Conservation (phyloP, 73 alveolate genomes). For the Blepharisma japonicum region DNA sequence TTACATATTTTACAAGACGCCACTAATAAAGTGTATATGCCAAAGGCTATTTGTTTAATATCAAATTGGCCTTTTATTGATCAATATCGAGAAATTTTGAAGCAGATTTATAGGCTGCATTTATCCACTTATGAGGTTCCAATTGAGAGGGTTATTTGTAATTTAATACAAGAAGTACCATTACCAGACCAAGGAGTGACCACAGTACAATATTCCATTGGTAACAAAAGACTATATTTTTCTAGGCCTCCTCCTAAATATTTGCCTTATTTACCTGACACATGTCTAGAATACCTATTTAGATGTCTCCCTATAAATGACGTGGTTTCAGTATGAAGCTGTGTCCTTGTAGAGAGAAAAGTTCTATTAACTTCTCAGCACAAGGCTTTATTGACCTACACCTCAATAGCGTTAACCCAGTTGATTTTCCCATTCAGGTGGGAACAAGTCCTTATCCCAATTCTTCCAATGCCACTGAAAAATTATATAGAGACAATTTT, state of each 20-base stretch:
- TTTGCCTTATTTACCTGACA: slow-evolving; percentile 56
- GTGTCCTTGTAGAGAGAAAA: slow-evolving; percentile 54
- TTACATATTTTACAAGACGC: slow-evolving; percentile 17
- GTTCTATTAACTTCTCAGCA: slow-evolving; percentile 53
- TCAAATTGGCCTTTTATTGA: slow-evolving; percentile 64
- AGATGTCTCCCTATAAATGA: slow-evolving; percentile 45
- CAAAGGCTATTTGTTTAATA: slow-evolving; percentile 56
- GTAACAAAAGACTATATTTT: slow-evolving; percentile 45
- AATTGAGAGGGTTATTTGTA: slow-evolving; percentile 58
- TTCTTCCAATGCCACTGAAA: slow-evolving; percentile 55
- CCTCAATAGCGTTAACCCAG: slow-evolving; percentile 47
- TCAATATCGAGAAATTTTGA: slow-evolving; percentile 53
- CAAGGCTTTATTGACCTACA: slow-evolving; percentile 57
- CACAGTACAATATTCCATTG: slow-evolving; percentile 54
- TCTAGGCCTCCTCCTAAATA: slow-evolving; percentile 56
- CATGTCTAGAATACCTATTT: slow-evolving; percentile 44
- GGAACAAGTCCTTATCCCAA: slow-evolving; percentile 60
- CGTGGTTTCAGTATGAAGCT: slow-evolving; percentile 40
- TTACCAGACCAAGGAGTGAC: slow-evolving; percentile 71
- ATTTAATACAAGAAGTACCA: slow-evolving; percentile 65
- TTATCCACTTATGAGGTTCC: slow-evolving; percentile 57
- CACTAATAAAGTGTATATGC: slow-evolving; percentile 33
- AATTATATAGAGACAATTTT: slow-evolving; percentile 61
- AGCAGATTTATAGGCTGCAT: slow-evolving; percentile 52
- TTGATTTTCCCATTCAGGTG: slow-evolving; percentile 63